Evolutionary conservation across 176 grass and related monocot genomes (phyloP), one percentile per base, ranked within the genome.

Genomic region (Rhynchospora breviuscula): DNA sequence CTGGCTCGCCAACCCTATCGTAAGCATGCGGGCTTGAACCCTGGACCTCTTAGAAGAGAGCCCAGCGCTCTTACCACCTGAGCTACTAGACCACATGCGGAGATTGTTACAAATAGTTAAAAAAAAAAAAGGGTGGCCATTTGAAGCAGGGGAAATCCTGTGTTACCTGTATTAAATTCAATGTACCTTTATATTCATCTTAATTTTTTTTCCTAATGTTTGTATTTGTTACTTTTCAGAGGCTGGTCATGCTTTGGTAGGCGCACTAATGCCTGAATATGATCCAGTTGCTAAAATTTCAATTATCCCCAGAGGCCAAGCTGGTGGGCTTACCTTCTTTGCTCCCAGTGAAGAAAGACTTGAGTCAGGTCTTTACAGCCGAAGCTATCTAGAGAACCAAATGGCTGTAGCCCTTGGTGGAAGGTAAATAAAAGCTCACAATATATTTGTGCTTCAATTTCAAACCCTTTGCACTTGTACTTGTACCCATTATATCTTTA

Each of bases 381-480:
- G 95, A n/a, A 91, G 91, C 71, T 99, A 99, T 82, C 89, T 99
- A 11, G 96, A 99, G 89, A 99, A 99, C 88, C 96, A 99, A 89
- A 99, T 99, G 96, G 96, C 96, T 15, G 96, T 99, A 23, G 96
- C 96, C 15, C 96, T 99, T 81, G 96, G 96, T 85, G 96, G 96
- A 83, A 99, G 96, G 96, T 95, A 78, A 51, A 35, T 44, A 31
- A 33, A 44, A 48, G 15, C 23, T 72, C 9, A 46, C 11, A 67
- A 17, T 54, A 45, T n/a, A 18, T 67, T 62, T 12, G 0, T 10
- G 26, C 29, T 84, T 44, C 22, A 49, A 46, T 4, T 68, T 40
- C 10, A 3, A 40, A 26, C 62, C 18, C 40, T 45, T 66, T 64
- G 12, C 31, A 66, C 18, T 13, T 77, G 23, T 77, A 77, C 71